Base-by-base conservation (phyloP, 371 early-diverging fungal genomes). In the Choanephora cucurbitarum region DNA sequence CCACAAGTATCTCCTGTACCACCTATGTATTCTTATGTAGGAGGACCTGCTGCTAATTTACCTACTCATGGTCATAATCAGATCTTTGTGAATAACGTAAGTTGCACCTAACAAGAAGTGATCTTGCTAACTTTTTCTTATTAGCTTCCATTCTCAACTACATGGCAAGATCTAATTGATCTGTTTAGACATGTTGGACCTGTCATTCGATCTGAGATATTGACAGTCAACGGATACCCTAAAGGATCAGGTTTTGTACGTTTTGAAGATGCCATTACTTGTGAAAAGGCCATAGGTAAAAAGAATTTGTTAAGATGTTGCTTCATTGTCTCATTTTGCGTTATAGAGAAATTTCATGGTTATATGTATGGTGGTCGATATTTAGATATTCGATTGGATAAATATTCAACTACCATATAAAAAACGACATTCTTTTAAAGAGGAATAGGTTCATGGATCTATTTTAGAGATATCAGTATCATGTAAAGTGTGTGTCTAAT, bases 171-270 rank as follows among this genome's bases (percentile, higher is more conserved):
- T 53, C 59, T 86, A 44, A 85, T 79, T 56, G 87, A 86, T 42
- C 55, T 86, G n/a, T 86, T 86, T 61, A 73, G 81, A 50, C 80
- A 80, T 46, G 87, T 67, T 55, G 87, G 72, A 47, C 75, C 66
- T 58, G 76, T 82, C 24, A 55, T 79, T 13, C 65, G 80, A 47
- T 66, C 85, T 2, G 87, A 86, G 57, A 78, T 84, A 40, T 53
- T 83, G 41, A 52, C 67, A 49, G 32, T 59, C 7, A 70, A 70
- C 52, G 86, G 85, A 9, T 76, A 83, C 51, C 79, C 87, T 7
- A 84, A 82, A 57, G 87, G 85, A 0, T 75, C 85, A 15, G 87
- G 87, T 1, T 57, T 80, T 56, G 87, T 86, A 5, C 75, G 84
- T 6, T 86, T 86, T 45, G 85, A 86, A 51, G 64, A 80, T 46